Evolutionary conservation across 2,329 filamentous ascomycete genomes (phyloP), one percentile per base, ranked within the genome.

Genomic region (Ilyonectria mors-panacis): DNA sequence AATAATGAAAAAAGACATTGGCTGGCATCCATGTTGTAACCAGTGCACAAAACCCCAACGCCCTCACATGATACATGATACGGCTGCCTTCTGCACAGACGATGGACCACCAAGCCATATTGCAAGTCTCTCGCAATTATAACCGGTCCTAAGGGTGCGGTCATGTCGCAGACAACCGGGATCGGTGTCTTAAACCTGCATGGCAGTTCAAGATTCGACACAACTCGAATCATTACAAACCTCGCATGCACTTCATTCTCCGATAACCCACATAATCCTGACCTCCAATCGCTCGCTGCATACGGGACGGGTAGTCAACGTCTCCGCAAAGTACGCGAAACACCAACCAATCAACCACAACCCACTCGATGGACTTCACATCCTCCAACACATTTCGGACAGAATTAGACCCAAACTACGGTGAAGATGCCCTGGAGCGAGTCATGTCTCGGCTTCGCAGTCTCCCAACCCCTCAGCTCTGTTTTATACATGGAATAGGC

Each of bases 381-480:
- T n/a, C 17, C n/a, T n/a, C n/a, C 39, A 4, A 42, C 39, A 42
- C n/a, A 42, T 42, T n/a, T 42, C 39, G 23, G 47, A 6, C 19
- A 45, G 19, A 33, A 6, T 4, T 17, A 17, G 26, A 35, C 28
- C 28, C 12, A 53, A 53, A 35, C 50, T 53, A 15, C 50, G 50
- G 50, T 53, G 50, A 53, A 19, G 28, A 23, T 7, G 50, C 10
- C n/a, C 12, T 6, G 50, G 30, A 35, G 28, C 23, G 47, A 50
- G 30, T 30, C 50, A 21, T 53, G 50, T 53, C 50, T 53, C n/a
- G 19, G n/a, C n/a, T 21, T 23, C 50, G 35, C 50, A 12, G 50
- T 37, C 12, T 53, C 23, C 8, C 10, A 37, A 10, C n/a, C 30
- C 50, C 28, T 35, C 28, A 19, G 50, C 12, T 21, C n/a, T 53